Conservation (phyloP, 768 basidiomycete genomes). For the Lentinula edodes region DNA sequence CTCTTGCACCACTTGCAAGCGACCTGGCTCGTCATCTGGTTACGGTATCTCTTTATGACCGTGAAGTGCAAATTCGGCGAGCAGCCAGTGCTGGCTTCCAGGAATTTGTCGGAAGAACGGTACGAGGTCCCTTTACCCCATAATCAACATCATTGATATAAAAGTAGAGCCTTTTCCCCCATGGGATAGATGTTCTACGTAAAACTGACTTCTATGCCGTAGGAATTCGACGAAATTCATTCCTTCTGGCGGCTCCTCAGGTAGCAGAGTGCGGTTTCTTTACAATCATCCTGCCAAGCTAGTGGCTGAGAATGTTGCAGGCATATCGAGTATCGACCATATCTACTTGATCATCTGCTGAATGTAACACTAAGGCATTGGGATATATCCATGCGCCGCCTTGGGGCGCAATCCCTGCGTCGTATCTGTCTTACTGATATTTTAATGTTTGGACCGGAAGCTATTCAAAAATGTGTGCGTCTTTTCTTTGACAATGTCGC, state of each 20-base stretch:
- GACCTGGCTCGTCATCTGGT: slow-evolving; percentile 67
- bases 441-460: slow-evolving; percentile 41
- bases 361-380: slow-evolving; percentile 80
- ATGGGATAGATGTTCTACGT: slow-evolving; percentile 89
- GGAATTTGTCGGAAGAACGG: slow-evolving; percentile 92
- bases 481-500: neutral
- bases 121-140: slow-evolving; percentile 29
- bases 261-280: slow-evolving; percentile 71
- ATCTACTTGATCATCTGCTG: slow-evolving; percentile 68
- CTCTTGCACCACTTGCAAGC: slow-evolving; percentile 55
- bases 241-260: slow-evolving; percentile 77
- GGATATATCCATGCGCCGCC: slow-evolving; percentile 75
- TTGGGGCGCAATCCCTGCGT: slow-evolving; percentile 73
- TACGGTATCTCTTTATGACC: slow-evolving; percentile 82
- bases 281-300: neutral
- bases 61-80: slow-evolving; percentile 90
- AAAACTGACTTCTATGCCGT: slow-evolving; percentile 96
- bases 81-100: slow-evolving; percentile 98
- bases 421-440: slow-evolving; percentile 62
- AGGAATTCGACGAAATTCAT: slow-evolving; percentile 78
- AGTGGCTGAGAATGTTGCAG: slow-evolving; percentile 32
- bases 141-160: slow-evolving; percentile 8
- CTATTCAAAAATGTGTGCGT: slow-evolving; percentile 49
- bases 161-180: slow-evolving; percentile 76
- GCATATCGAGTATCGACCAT: slow-evolving; percentile 67